Evolutionary conservation across 352 stramenopile genomes (phyloP), one percentile per base, ranked within the genome.

Genomic region (Phytophthora melonis): DNA sequence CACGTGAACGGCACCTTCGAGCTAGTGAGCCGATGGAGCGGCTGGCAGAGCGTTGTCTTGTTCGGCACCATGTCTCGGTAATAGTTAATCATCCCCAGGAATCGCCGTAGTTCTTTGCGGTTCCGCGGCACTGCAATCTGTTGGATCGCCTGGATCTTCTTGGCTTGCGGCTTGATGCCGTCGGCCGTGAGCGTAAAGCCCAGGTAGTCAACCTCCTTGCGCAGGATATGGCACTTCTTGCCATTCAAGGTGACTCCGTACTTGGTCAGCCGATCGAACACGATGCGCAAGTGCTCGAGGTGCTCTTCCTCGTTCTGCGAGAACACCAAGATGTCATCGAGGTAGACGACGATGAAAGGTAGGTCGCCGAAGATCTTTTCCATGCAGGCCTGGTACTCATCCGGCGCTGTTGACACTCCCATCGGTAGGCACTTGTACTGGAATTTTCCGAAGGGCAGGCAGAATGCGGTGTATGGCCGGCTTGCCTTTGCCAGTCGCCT

Each of bases 11-110:
- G 25, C 2, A 57, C 54, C 39, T 59, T 64, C 10, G 27, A 1
- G 30, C 39, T 58, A 0, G 63, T 63, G 8, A 70, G 25, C 18
- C 30, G 16, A 32, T 63, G 7, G 13, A 68, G 54, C 30, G 30
- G 45, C 18, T 45, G 43, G n/a, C 54, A 36, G 7, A 67, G 34
- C 10, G 61, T 49, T 13, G 11, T 34, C 34, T 55, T 67, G 50
- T 53, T 58, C 10, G 32, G 50, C 3, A 73, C 11, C 61, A 61
- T 66, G 11, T 68, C 52, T 11, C 43, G 14, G n/a, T 64, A 74
- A 30, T 74, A 74, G 16, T 64, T 68, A 6, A 74, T 52, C 53
- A 68, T 68, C 0, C 58, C 66, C 10, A 73, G 6, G 27, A 73
- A 68, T 1, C 59, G 18, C 14, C 59, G n/a, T 0, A 74, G n/a